Base-by-base conservation (phyloP, 495 filamentous ascomycete species). In the Aspergillus campestris region DNA sequence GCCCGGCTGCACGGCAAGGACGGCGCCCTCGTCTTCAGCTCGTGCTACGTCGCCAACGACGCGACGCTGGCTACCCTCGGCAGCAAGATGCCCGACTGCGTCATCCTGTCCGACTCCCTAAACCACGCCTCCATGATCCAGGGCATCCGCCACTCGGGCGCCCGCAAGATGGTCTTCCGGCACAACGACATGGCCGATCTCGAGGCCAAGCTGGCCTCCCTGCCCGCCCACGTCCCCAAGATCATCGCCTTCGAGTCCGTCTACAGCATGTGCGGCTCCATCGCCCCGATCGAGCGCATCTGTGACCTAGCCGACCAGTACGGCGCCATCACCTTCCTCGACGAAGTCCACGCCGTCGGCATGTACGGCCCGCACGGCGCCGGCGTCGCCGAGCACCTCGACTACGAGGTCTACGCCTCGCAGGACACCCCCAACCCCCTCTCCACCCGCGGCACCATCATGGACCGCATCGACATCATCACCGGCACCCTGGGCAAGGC, bases 101-200 rank as follows among this genome's bases (percentile, higher is more conserved):
- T 98, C 15, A 94, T 96, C 47, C 69, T 98, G 6, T 95, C 88
- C 8, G 92, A 98, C 67, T 90, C 84, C 59, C 71, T 95, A 53
- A 98, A 98, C 60, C 92, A 98, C 62, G 92, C 94, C 12, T 95
- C 89, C 14, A 98, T 98, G 92, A 98, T 98, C 54, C 94, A 97
- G 68, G 92, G 92, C 40, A 98, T 98, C 57, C 88, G 94, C 13
- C 92, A 97, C 69, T 96, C 90, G 5, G 87, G 89, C 14, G 86
- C 92, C 12, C 89, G 83, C 69, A 98, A 98, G 72, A 78, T 98
- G 67, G 92, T 98, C 36, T 97, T 98, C 80, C 91, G 92, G 67
- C 92, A 98, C 69, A 98, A 98, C 50, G 92, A 98, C 57, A 56
- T 96, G 28, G 76, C 72, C 8, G 94, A 98, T 51, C 74, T 98